Base-by-base conservation (phyloP, 805 yeast species). In the Cyberlindnera mississippiensis region DNA sequence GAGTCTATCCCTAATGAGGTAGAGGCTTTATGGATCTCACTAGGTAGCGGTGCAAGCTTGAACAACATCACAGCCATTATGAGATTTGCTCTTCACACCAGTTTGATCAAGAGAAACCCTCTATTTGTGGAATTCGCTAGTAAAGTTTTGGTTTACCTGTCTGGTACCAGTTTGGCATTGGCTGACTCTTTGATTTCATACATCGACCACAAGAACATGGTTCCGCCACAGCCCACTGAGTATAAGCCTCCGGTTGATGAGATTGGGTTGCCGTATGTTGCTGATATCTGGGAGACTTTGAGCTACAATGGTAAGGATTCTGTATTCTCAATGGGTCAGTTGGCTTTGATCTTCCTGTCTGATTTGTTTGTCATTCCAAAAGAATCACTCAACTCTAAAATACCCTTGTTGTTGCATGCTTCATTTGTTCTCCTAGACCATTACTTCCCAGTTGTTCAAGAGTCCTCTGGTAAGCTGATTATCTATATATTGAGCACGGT, bases 21-120 rank as follows among this genome's bases (percentile, higher is more conserved):
- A 10, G 97, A 90, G 60, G 95, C 95, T 0, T 63, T 93, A 17
- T 93, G 99, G 99, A 88, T 86, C 5, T 91, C 97, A 0, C 67
- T 93, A n/a, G 96, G 95, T 1, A 78, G 75, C 37, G 86, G 84
- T 5, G 73, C 75, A n/a, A 73, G 76, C 22, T 72, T 76, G 24
- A 71, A 67, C n/a, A 89, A 91, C 53, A 81, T 82, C 16, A 79
- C 79, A 34, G 80, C 77, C 2, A 84, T 88, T 16, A 63, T 87
- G 55, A 84, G 81, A 34, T 93, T 80, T 56, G 68, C 88, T 33
- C 68, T 86, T 34, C 72, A 71, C 17, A 77, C 81, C 28, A 81
- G 95, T 29, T 65, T 90, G 41, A 78, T 79, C 31, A 71, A 83
- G 38, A 76, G 86, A 45, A 85, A 81, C 52, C 76, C 93, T 0